Evolutionary conservation across 768 basidiomycete genomes (phyloP).

Genomic region (Naganishia friedmannii): DNA sequence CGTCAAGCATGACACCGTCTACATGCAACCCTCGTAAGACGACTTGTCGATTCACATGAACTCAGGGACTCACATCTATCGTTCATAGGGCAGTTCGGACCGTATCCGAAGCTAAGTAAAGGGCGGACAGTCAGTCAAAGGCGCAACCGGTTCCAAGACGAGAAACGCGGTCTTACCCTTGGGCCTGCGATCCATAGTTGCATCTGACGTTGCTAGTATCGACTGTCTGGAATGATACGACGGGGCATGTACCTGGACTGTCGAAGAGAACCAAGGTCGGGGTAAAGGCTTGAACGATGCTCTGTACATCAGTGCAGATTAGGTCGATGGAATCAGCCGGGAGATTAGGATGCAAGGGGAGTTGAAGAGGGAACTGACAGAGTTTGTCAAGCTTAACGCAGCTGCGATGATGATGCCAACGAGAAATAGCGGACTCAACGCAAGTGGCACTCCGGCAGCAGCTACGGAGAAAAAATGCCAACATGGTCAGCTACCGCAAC

Average conservation of each 20-base stretch:
- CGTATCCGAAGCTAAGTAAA: slow-evolving; percentile 4
- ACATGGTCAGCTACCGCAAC: not conserved
- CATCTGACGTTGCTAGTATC: not conserved
- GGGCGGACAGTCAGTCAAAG: not conserved
- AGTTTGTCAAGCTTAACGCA: not conserved
- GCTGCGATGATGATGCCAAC: not conserved
- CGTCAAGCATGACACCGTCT: slow-evolving; percentile 19
- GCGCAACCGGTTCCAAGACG: too few relatives aligned
- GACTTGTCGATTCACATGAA: not conserved
- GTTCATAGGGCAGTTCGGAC: slow-evolving; percentile 7
- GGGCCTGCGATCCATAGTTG: not conserved
- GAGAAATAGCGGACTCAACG: not conserved
- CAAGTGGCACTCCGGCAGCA: not conserved
- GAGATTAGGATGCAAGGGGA: too few relatives aligned
- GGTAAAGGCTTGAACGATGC: slow-evolving; percentile 21
- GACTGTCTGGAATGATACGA: slow-evolving; percentile 11
- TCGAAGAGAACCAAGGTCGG: slow-evolving; percentile 2
- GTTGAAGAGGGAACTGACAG: not conserved
- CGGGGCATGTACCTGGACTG: slow-evolving; percentile 1
- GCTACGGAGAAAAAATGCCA: not conserved
- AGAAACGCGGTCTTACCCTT: not conserved
- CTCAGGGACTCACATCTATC: slow-evolving; percentile 2
- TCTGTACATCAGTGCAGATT: not conserved
- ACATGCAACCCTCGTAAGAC: not conserved
- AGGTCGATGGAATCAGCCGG: too few relatives aligned